Base-by-base conservation (phyloP, 1,139 yeast genomes). In the Debaryomyces psychrophilus region DNA sequence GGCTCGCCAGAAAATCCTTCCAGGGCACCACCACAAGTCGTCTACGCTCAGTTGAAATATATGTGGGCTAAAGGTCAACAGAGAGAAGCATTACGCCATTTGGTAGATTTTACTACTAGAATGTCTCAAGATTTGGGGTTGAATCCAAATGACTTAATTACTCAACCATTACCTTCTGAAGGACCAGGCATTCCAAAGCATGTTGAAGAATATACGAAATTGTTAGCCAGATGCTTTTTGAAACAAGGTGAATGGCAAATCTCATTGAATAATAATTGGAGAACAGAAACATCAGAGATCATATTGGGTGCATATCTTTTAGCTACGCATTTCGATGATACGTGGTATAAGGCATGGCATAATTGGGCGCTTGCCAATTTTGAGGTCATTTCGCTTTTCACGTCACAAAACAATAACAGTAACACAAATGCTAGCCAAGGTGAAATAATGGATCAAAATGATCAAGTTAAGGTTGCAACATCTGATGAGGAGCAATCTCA, bases 291-390 rank as follows among this genome's bases (percentile, higher is more conserved):
- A 0, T 82, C 88, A 2, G 89, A 86, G 40, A 79, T 82, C 5
- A 90, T 95, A 52, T 72, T 95, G 51, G 97, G 97, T 9, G 92
- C 98, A 0, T 95, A 90, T 63, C 72, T 92, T 48, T 75, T 93
- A 54, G 98, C 99, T 0, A 93, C 99, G 0, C 97, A 92, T 62
- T 93, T 93, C 64, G 98, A 93, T 62, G 77, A 81, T 41, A 80
- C 81, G 37, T 95, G 99, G 97, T 95, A 95, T 62, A 93, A 95
- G 60, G 99, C 99, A 18, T 95, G 99, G 99, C 99, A 95, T 61
- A 92, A 90, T 61, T 95, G 99, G 99, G 99, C 99, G 0, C 72
- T 95, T 58, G 97, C 99, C 0, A 95, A 95, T 64, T 95, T 90
- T 63, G 97, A 92, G 61, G 97, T 92, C 1, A 88, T 93, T 25